Evolutionary conservation across 768 basidiomycete genomes (phyloP).

Genomic region (Leccinum fibrillosum): DNA sequence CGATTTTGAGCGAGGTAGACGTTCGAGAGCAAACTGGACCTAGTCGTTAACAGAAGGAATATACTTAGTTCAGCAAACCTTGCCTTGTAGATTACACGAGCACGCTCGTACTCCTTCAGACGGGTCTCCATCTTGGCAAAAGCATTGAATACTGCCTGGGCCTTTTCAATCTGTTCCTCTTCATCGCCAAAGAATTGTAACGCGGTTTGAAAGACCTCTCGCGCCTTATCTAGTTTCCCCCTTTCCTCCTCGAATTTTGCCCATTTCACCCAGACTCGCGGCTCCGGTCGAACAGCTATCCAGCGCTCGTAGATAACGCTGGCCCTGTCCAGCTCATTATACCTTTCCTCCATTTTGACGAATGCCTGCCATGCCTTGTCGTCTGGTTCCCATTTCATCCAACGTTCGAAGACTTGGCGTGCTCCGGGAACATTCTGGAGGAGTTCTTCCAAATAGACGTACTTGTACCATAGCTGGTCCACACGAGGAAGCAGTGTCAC

Average conservation of each 20-base stretch:
- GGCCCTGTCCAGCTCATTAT: slow-evolving; percentile 87
- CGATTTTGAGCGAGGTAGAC: slow-evolving; percentile 91
- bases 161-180: slow-evolving; percentile 80
- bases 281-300: slow-evolving; percentile 74
- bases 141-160: slow-evolving; percentile 88
- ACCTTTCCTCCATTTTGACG: slow-evolving; percentile 95
- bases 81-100: slow-evolving; percentile 96
- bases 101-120: slow-evolving; percentile 94
- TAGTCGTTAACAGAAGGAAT: not conserved
- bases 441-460: slow-evolving; percentile 96
- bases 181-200: slow-evolving; percentile 89
- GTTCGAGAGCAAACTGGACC: slow-evolving; percentile 85
- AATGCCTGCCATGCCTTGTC: slow-evolving; percentile 99
- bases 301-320: slow-evolving; percentile 92
- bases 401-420: slow-evolving; percentile 96
- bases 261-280: slow-evolving; percentile 81
- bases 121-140: slow-evolving; percentile 98
- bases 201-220: slow-evolving; percentile 89
- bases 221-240: slow-evolving; percentile 59
- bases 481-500: slow-evolving; percentile 95
- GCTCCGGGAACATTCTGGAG: slow-evolving; percentile 95
- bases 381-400: slow-evolving; percentile 99
- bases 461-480: slow-evolving; percentile 99
- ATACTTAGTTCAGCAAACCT: not conserved
- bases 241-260: slow-evolving; percentile 86